Base-by-base conservation (phyloP, 805 yeast species). In the Candida anglica region DNA sequence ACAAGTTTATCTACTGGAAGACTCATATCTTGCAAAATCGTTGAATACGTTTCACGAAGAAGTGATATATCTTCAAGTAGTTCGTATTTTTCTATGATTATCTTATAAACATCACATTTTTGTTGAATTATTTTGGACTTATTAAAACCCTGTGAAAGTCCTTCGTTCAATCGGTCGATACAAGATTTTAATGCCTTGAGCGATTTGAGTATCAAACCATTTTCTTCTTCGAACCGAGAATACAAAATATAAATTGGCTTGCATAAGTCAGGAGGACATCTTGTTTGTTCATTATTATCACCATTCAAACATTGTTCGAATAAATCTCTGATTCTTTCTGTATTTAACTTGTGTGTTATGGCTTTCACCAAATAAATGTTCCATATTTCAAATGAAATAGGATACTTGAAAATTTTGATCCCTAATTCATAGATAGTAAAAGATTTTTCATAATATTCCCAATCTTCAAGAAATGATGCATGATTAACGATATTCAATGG, bases 391-490 rank as follows among this genome's bases (percentile, higher is more conserved):
- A 71, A 79, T 27, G 46, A 48, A 7, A 67, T 53, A 0, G 86
- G 80, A 40, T 73, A 78, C 9, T 65, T 58, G 50, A 88, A 89
- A 5, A 71, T 43, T 2, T 58, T 62, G n/a, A 85, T 50, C 0
- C 89, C 94, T 6, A 73, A 56, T 49, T 87, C 95, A 56, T 76
- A 86, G 0, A 82, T 68, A 32, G 66, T 67, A 54, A 73, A 79
- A 30, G 77, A 66, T 42, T 66, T 71, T 42, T 75, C 77, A 37
- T 50, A 66, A 29, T 64, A 58, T 2, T 64, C 50, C 37, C 68
- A 57, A 2, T 66, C 71, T 35, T 75, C 77, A 21, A 83, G 50
- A 41, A 80, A 77, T 8, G 65, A 63, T 0, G 88, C 85, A 53
- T 81, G 84, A 44, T 80, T 77, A 11, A 86, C 63, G 25, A 87